These are phyloP conservation scores for Aspergillus novoparasiticus DNA, from an alignment of 2,329 filamentous ascomycete genomes.

Conservation along the genomic window DNA sequence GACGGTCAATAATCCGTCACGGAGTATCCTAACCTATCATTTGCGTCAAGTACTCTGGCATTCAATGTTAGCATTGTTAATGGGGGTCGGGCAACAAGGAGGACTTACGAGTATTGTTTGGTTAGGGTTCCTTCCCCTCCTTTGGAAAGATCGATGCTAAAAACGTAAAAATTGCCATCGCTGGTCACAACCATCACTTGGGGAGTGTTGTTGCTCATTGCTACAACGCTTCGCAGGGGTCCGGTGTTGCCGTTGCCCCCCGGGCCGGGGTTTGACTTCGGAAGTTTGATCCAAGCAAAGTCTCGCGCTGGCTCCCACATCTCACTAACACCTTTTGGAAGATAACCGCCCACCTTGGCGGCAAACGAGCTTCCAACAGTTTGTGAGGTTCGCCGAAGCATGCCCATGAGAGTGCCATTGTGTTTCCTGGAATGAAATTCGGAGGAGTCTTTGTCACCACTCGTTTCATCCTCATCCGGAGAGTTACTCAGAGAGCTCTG, in stretches of 20 bases:
- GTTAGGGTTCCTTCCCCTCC: constrained; percentile 90
- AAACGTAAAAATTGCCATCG: constrained; percentile 93
- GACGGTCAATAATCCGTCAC: constrained; percentile 37
- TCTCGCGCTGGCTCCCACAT: constrained; percentile 96
- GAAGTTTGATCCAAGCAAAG: constrained; percentile 95
- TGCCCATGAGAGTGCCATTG: constrained; percentile 81
- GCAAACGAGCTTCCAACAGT: constrained; percentile 88
- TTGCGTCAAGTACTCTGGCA: constrained; percentile 47
- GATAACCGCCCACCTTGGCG: constrained; percentile 84
- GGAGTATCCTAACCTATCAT: constrained; percentile 43
- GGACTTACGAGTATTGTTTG: constrained; percentile 89
- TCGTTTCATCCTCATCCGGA: constrained; percentile 35
- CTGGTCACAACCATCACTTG: constrained; percentile 98
- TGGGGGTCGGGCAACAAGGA: not conserved
- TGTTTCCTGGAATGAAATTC: constrained; percentile 47
- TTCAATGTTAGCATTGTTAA: constrained; percentile 15
- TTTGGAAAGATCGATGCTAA: constrained; percentile 90
- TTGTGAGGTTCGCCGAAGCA: constrained; percentile 92
- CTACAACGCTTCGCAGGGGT: constrained; percentile 85
- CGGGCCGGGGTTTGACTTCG: constrained; percentile 56
- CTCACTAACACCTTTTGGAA: constrained; percentile 90
- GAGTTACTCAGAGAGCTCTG: constrained; percentile 31
- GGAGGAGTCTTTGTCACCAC: constrained; percentile 31
- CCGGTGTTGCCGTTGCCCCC: constrained; percentile 45
- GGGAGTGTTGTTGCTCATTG: constrained; percentile 91